phyloP scores from a whole-genome alignment of 1,139 yeast species.

The Kodamaea suecica region DNA sequence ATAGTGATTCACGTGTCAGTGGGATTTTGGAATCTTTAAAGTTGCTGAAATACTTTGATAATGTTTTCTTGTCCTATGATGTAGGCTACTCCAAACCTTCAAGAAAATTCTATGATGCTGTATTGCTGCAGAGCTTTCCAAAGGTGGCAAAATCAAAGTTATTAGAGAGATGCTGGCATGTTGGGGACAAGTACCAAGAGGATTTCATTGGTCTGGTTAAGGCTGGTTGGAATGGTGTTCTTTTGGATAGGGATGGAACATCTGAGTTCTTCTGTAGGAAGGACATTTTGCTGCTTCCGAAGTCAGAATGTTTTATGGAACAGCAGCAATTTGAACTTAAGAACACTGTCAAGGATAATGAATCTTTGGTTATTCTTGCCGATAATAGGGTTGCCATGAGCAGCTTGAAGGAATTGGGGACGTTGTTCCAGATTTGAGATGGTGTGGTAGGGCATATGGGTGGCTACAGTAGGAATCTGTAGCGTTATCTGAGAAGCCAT shows the following conservation, averaged over 20 bases:
- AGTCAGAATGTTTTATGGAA: conserved; percentile 10
- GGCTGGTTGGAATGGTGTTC: conserved; percentile 63
- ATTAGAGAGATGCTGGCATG: conserved; percentile 50
- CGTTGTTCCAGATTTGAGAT: background rate
- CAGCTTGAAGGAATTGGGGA: conserved; percentile 15
- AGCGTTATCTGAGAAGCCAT: too few relatives aligned
- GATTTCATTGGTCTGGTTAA: conserved; percentile 52
- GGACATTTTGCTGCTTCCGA: conserved; percentile 6
- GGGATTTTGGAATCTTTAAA: conserved; percentile 46
- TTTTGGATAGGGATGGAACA: conserved; percentile 41
- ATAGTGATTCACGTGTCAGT: conserved; percentile 55
- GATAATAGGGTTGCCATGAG: conserved; percentile 36
- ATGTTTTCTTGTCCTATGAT: conserved; percentile 53
- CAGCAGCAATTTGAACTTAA: conserved; percentile 7
- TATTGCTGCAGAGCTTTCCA: conserved; percentile 19
- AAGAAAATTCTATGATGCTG: conserved; percentile 42
- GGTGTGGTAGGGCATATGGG: too few relatives aligned
- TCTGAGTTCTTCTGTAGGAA: conserved; percentile 21
- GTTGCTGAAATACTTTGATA: conserved; percentile 35
- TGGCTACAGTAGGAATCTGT: too few relatives aligned
- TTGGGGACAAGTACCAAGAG: conserved; percentile 57
- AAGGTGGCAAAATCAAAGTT: conserved; percentile 7
- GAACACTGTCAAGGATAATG: conserved; percentile 6
- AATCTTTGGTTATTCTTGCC: conserved; percentile 22
- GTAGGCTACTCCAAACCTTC: conserved; percentile 53